These are phyloP conservation scores for Magnolia changhungtana DNA, from an alignment of 164 flowering plant genomes.

Conservation along the genomic window DNA sequence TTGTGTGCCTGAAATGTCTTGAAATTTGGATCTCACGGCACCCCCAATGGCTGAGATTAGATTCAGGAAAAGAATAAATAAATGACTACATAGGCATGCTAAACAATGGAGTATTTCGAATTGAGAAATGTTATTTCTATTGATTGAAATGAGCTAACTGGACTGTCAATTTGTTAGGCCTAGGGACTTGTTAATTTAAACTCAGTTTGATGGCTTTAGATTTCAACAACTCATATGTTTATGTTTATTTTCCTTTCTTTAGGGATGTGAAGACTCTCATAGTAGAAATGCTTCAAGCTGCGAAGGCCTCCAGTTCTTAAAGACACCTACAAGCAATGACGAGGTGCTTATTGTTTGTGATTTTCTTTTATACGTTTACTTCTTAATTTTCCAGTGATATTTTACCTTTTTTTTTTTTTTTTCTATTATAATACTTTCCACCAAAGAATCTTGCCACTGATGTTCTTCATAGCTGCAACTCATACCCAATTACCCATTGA, in stretches of 20 bases:
- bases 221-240: background rate
- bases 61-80: background rate
- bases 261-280: constrained; percentile 92
- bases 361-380: too few species aligned
- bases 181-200: background rate
- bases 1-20: background rate
- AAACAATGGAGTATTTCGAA: background rate
- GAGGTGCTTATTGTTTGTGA: background rate
- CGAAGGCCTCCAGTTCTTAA: constrained; percentile 28
- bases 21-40: background rate
- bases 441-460: too few species aligned
- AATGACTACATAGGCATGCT: background rate
- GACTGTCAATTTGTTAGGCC: background rate
- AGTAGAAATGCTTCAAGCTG: constrained; percentile 85
- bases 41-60: background rate
- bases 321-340: background rate
- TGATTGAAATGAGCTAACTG: background rate
- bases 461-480: too few species aligned
- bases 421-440: too few species aligned
- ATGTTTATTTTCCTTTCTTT: constrained; percentile 5
- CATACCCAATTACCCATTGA: too few species aligned
- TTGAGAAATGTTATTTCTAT: background rate
- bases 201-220: background rate
- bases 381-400: background rate
- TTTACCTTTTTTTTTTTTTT: background rate